These are phyloP conservation scores for Salvia hispanica DNA, from an alignment of 257 asterid species.

Conservation along the genomic window DNA sequence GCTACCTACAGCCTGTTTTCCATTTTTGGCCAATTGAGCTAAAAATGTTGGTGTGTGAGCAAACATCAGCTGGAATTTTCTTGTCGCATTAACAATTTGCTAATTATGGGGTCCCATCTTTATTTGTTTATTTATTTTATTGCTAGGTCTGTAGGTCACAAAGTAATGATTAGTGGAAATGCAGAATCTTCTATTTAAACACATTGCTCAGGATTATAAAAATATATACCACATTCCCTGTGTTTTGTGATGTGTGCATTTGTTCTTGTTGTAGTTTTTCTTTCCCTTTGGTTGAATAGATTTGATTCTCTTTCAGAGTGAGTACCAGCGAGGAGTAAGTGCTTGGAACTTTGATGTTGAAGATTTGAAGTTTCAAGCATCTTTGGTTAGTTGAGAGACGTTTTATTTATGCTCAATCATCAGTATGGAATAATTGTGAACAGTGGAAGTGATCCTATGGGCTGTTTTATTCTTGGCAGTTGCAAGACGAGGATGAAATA, in stretches of 20 bases:
- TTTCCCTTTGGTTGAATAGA: conserved; percentile 21
- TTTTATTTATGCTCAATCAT: conserved; percentile 14
- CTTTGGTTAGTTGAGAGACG: conserved; percentile 61
- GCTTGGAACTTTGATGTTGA: conserved; percentile 98
- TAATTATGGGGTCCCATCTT: background rate
- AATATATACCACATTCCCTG: background rate
- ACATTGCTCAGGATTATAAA: conserved; percentile 9
- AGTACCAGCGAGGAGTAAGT: conserved; percentile 98
- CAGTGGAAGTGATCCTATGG: conserved; percentile 26
- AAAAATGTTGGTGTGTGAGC: conserved; percentile 12
- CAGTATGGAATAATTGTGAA: conserved; percentile 12
- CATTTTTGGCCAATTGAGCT: conserved; percentile 18
- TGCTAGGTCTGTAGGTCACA: too few relatives aligned
- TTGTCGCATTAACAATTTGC: conserved; percentile 13
- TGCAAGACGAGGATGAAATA: conserved; percentile 79
- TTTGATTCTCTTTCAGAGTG: conserved; percentile 64
- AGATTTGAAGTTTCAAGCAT: conserved; percentile 93
- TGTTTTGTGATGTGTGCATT: background rate
- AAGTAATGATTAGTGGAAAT: conserved; percentile 25
- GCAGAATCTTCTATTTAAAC: conserved; percentile 15
- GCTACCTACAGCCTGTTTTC: conserved; percentile 9
- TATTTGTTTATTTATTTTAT: background rate
- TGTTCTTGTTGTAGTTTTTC: background rate
- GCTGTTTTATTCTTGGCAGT: conserved; percentile 52
- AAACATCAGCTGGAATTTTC: conserved; percentile 13